A percentile compares a stretch with the other conserved stretches of the same genome.
Conservation (phyloP, 306 rosid genomes). For the Glycine tomentella region DNA sequence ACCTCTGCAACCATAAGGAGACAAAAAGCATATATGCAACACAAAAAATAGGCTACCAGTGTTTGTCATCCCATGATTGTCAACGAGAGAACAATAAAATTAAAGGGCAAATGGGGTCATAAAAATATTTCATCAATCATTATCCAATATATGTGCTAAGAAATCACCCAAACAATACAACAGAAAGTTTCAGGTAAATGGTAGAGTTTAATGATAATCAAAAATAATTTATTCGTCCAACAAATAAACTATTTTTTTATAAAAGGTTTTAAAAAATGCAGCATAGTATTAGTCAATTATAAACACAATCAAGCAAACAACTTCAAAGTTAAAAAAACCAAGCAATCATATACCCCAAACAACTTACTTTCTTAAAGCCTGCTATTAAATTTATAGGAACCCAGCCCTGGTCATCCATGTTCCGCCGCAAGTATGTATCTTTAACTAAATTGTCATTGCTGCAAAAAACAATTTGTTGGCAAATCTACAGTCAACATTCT, state of each 20-base stretch:
- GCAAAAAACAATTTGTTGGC: slow-evolving; percentile 55
- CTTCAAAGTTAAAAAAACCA: not conserved
- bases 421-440: slow-evolving; percentile 74
- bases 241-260: not conserved
- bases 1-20: not conserved
- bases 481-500: slow-evolving; percentile 32
- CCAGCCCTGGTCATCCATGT: slow-evolving; percentile 96
- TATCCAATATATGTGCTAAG: not conserved
- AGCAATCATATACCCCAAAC: slow-evolving; percentile 28
- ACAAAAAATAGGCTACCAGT: not conserved
- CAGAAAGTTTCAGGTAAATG: not conserved
- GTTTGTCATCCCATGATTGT: not conserved
- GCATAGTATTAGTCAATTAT: not conserved
- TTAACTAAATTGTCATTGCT: slow-evolving; percentile 76
- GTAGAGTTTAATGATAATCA: not conserved
- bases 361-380: slow-evolving; percentile 84
- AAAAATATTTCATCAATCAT: not conserved
- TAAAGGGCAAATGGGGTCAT: not conserved
- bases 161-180: not conserved
- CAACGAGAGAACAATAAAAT: not conserved
- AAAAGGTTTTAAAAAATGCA: no score
- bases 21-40: not conserved
- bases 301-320: not conserved
- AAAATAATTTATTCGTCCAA: not conserved
- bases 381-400: slow-evolving; percentile 78